These are phyloP conservation scores for Macrophomina pseudophaseolina DNA, from an alignment of 2,329 filamentous ascomycete genomes.

Conservation along the genomic window DNA sequence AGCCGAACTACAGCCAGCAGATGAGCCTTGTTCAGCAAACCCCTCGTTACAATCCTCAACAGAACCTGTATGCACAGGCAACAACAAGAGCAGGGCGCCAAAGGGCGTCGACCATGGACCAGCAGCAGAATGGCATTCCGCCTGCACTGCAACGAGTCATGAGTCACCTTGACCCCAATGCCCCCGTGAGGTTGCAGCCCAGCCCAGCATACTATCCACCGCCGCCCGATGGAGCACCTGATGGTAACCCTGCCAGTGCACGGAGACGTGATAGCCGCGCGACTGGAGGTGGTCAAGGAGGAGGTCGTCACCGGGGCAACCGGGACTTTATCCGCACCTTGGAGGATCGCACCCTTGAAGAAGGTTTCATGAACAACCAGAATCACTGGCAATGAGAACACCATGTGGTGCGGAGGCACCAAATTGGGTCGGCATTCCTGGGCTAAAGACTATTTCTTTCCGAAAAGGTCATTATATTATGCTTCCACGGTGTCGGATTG, in stretches of 20 bases:
- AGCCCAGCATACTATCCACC: conserved; percentile 98
- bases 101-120: conserved; percentile 94
- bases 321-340: conserved; percentile 93
- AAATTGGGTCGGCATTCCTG: conserved; percentile 7
- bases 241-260: conserved; percentile 67
- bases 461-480: conserved; percentile 18
- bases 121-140: conserved; percentile 90
- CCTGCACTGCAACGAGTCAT: conserved; percentile 92
- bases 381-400: conserved; percentile 69
- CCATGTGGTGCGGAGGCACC: background rate
- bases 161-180: conserved; percentile 91
- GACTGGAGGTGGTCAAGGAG: conserved; percentile 57
- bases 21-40: conserved; percentile 58
- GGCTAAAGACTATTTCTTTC: conserved; percentile 12
- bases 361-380: conserved; percentile 76
- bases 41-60: conserved; percentile 62
- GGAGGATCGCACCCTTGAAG: conserved; percentile 91
- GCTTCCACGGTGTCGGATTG: conserved; percentile 5
- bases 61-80: conserved; percentile 75
- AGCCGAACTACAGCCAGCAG: conserved; percentile 63
- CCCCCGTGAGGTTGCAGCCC: conserved; percentile 90
- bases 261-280: conserved; percentile 78
- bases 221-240: conserved; percentile 78
- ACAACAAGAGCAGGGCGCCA: conserved; percentile 80
- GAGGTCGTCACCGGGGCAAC: conserved; percentile 61